Conservation (phyloP, 2,329 filamentous ascomycete species). For the Microascus cirrosus region DNA sequence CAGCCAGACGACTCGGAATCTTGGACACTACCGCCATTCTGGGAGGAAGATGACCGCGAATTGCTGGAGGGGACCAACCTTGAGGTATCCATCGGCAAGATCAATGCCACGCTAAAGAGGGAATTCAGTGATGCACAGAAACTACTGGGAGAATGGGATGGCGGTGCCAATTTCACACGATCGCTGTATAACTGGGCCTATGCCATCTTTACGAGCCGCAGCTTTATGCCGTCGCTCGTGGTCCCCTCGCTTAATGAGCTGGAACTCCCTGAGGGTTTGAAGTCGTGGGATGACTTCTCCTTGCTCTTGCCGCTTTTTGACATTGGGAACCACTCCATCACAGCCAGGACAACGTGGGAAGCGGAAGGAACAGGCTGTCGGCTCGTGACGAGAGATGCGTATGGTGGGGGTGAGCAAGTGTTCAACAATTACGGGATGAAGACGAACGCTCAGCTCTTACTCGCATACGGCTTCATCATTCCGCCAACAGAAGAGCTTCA, state of each 20-base stretch:
- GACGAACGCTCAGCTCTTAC: slow-evolving; percentile 59
- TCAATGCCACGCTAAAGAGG: slow-evolving; percentile 29
- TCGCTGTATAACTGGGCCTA: slow-evolving; percentile 53
- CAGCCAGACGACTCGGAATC: slow-evolving; percentile 38
- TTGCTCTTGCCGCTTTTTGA: slow-evolving; percentile 62
- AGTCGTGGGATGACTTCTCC: slow-evolving; percentile 44
- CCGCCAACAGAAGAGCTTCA: slow-evolving; percentile 35
- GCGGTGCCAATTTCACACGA: slow-evolving; percentile 26
- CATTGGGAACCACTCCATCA: slow-evolving; percentile 58
- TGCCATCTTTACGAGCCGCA: slow-evolving; percentile 52
- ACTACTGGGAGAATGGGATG: slow-evolving; percentile 19
- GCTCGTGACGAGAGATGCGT: slow-evolving; percentile 28
- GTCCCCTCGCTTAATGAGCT: slow-evolving; percentile 24
- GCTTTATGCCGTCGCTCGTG: slow-evolving; percentile 51
- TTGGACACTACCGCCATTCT: slow-evolving; percentile 52
- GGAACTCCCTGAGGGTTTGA: slow-evolving; percentile 19
- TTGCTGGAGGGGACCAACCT: slow-evolving; percentile 45
- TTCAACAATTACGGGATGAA: slow-evolving; percentile 66
- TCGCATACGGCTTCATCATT: slow-evolving; percentile 53
- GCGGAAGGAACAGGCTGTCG: slow-evolving; percentile 27
- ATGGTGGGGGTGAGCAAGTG: slow-evolving; percentile 41
- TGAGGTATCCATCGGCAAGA: slow-evolving; percentile 34
- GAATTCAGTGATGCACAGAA: slow-evolving; percentile 33
- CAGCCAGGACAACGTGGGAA: slow-evolving; percentile 48
- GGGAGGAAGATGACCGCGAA: slow-evolving; percentile 47